Evolutionary conservation across 2,329 filamentous ascomycete species (phyloP), one percentile per base, ranked within the genome.

Genomic region (Trichoderma aggressivum): DNA sequence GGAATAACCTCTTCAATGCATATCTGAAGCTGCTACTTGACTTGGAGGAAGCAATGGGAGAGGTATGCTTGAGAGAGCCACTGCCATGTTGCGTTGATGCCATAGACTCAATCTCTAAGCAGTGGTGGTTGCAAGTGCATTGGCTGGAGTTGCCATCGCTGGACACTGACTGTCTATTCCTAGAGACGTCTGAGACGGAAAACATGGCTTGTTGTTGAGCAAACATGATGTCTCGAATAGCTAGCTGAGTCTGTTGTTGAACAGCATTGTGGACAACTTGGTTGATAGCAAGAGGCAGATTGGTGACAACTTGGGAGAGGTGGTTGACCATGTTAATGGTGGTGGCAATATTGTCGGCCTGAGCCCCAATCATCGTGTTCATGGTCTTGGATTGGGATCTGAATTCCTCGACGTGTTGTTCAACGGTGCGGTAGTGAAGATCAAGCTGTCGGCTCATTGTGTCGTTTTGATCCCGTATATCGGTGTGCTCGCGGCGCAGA

Each of bases 391-490:
- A 67, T 5, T 75, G 74, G 2, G 63, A 66, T 11, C 74, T 63
- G 50, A 75, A 63, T 10, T 70, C 62, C 1, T 75, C 72, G 1
- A 71, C 69, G 14, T 77, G 72, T 11, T 75, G 74, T 34, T 75
- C 70, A 36, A 78, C 71, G 2, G 72, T 72, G 2, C 58, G 70
- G 5, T 73, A 75, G 14, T 79, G 75, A 5, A 76, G 55, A 16
- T 79, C 75, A n/a, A 79, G 73, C 50, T 78, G 77, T 7, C 76
- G 75, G n/a, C 73, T 74, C 55, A 79, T 64, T 10, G 36, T 71
- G 36, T 74, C 73, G 36, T 77, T 76, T 61, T 80, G 79, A n/a
- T 77, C 71, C 2, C 75, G 63, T 3, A 77, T 47, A 16, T 76
- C 74, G 1, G 30, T 32, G 5, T 64, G 72, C 34, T 77, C 74